Conservation (phyloP, 2,329 filamentous ascomycete genomes). For the Aureobasidium sp. region DNA sequence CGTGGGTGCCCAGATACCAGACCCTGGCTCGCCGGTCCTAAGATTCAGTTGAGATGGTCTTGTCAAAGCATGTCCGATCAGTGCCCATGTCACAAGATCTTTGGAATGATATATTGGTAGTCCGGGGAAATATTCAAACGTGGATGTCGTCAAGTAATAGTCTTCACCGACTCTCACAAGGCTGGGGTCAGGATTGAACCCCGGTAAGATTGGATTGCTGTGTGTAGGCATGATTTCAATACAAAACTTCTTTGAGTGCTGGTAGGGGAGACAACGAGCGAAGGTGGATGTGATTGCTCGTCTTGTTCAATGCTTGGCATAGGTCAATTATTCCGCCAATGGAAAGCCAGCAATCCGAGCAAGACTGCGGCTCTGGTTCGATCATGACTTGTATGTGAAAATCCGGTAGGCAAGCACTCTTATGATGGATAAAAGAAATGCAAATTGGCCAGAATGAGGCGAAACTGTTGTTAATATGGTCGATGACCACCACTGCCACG, state of each 20-base stretch:
- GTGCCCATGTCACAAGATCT: constrained; percentile 58
- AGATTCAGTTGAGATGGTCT: constrained; percentile 58
- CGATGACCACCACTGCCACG: neutral
- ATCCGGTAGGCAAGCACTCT: too few relatives aligned
- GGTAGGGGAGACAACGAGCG: too few relatives aligned
- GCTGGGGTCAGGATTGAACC: constrained; percentile 70
- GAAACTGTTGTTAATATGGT: constrained; percentile 3
- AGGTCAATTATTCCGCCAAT: neutral
- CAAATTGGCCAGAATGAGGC: neutral
- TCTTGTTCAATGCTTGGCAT: neutral
- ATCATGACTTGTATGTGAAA: too few relatives aligned
- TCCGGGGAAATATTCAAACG: constrained; percentile 69
- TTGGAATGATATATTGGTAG: constrained; percentile 67
- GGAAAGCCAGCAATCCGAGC: neutral
- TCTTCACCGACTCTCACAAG: constrained; percentile 53
- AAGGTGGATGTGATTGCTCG: neutral
- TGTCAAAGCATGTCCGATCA: constrained; percentile 60
- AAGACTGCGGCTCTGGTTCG: neutral
- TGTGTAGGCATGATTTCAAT: neutral
- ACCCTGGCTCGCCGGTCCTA: constrained; percentile 57
- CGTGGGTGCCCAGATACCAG: constrained; percentile 56
- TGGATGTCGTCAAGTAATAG: constrained; percentile 68
- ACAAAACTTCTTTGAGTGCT: neutral
- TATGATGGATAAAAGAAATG: neutral
- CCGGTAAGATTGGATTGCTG: constrained; percentile 62